These are phyloP conservation scores for Avena eriantha DNA, from an alignment of 176 grass and related monocot genomes.

Conservation along the genomic window DNA sequence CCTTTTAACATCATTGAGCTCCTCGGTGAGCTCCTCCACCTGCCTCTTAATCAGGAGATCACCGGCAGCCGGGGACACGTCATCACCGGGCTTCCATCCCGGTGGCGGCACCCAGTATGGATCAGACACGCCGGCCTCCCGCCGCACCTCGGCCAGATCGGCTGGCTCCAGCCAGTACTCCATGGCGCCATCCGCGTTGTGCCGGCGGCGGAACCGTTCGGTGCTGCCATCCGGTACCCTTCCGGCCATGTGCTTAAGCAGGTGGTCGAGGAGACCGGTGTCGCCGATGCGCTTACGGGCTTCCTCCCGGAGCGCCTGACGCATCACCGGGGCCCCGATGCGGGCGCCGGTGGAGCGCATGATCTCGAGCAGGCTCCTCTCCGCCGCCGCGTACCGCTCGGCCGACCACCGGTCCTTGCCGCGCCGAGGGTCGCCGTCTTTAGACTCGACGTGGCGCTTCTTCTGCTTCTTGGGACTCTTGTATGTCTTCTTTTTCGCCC, in stretches of 20 bases:
- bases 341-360: slow-evolving; percentile 58
- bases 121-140: slow-evolving; percentile 69
- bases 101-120: slow-evolving; percentile 78
- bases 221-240: slow-evolving; percentile 61
- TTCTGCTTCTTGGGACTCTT: slow-evolving; percentile 49
- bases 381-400: slow-evolving; percentile 71
- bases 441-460: slow-evolving; percentile 51
- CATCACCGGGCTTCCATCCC: slow-evolving; percentile 80
- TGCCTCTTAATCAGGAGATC: slow-evolving; percentile 61
- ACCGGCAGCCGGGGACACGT: slow-evolving; percentile 47
- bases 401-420: slow-evolving; percentile 79
- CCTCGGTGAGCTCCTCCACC: slow-evolving; percentile 66
- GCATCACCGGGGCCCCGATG: slow-evolving; percentile 62
- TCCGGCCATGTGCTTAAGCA: slow-evolving; percentile 88
- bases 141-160: slow-evolving; percentile 62
- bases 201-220: slow-evolving; percentile 72
- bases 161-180: slow-evolving; percentile 97
- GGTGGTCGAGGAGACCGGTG: slow-evolving; percentile 89
- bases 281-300: slow-evolving; percentile 90
- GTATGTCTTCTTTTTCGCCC: slow-evolving; percentile 41
- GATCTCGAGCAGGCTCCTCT: slow-evolving; percentile 71
- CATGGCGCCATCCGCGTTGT: slow-evolving; percentile 88
- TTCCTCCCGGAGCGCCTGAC: slow-evolving; percentile 69
- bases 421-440: slow-evolving; percentile 49
- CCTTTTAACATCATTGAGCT: slow-evolving; percentile 59